Base-by-base conservation (phyloP, 108 stramenopile species). In the Discostella stelligeroides region DNA sequence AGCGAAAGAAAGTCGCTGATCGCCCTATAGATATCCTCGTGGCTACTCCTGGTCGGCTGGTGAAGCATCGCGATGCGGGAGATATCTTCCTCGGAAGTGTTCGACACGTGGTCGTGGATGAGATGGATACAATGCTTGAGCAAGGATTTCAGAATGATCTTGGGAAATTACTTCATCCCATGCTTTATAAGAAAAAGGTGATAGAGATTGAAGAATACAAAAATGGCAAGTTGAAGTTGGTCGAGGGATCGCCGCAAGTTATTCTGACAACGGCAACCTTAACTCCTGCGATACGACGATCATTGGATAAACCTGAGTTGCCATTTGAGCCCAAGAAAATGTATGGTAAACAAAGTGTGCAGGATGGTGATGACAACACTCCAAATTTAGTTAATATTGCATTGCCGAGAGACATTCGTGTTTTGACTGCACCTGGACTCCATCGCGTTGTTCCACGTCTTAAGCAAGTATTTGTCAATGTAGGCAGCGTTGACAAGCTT, bases 41-140 rank as follows among this genome's bases (percentile, higher is more conserved):
- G 0, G 94, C 93, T 4, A 95, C 96, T 30, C 96, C 96, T 9
- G 98, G 98, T 45, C 80, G 98, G 54, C 65, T 98, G 42, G 72
- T 96, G 13, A 91, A 98, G 79, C 98, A 96, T 81, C 88, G 92
- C 60, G 88, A 98, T 59, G 83, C 84, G 13, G 88, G 87, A 0
- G 84, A 91, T 81, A 66, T 97, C 8, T 93, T 87, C 64, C 66
- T 95, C 49, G 89, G 90, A 23, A 60, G 61, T 46, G 68, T 77
- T 6, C 60, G 79, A 24, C 69, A 86, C 47, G 82, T 98, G 20
- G 92, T 98, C 20, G 67, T 98, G 56, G 98, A 98, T 83, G 98
- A 98, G 89, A 91, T 97, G 80, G 98, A 98, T 86, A 98, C 98
- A 53, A 96, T 98, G 95, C 77, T 98, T 34, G 97, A 95, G 63